Percentiles rank a stretch among this genome's conserved stretches.
Evolutionary conservation across 2,329 filamentous ascomycete species (phyloP).

Genomic region (Aspergillus chevalieri): DNA sequence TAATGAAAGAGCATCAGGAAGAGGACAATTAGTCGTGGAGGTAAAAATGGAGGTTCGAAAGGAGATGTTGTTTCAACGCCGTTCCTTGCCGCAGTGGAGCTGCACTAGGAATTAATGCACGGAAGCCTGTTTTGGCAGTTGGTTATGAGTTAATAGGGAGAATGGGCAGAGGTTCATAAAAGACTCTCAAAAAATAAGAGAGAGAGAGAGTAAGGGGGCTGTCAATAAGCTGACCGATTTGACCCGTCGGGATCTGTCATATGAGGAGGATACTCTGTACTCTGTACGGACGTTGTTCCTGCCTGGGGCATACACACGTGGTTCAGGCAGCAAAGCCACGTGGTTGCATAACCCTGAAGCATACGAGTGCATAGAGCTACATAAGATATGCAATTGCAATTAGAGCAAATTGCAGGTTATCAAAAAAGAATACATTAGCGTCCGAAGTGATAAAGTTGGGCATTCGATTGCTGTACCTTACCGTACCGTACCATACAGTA

Average conservation of each 20-base stretch:
- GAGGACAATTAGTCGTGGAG: not conserved
- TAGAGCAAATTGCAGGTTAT: not conserved
- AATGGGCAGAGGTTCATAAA: constrained; percentile 8
- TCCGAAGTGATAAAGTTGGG: not conserved
- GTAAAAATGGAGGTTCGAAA: constrained; percentile 9
- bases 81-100: constrained; percentile 25
- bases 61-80: constrained; percentile 12
- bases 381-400: not conserved
- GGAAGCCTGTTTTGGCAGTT: constrained; percentile 19
- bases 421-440: not conserved
- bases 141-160: constrained; percentile 4
- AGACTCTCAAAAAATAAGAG: too few relatives aligned
- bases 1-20: not conserved
- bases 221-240: too few relatives aligned
- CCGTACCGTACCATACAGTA: not conserved
- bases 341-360: not conserved
- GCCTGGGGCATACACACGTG: not conserved
- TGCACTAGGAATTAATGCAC: constrained; percentile 17
- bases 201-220: not conserved
- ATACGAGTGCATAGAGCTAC: not conserved
- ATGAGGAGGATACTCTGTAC: too few relatives aligned
- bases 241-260: too few relatives aligned
- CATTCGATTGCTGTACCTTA: not conserved
- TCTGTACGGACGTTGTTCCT: not conserved
- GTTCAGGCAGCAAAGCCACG: not conserved